Conservation (phyloP, 768 basidiomycete species). For the Suillus americanus region DNA sequence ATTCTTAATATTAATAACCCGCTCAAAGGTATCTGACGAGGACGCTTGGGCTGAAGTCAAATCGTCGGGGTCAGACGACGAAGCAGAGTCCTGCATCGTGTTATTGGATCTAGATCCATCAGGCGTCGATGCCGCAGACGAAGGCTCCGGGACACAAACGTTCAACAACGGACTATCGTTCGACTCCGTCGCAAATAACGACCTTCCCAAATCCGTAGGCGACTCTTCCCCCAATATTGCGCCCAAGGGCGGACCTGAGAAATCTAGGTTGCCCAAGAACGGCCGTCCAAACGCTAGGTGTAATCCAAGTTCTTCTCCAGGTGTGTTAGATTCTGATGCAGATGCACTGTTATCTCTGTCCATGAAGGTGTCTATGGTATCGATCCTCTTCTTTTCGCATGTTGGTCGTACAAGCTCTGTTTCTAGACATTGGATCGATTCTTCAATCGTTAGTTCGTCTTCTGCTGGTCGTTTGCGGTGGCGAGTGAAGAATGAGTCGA, state of each 20-base stretch:
- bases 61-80: conserved; percentile 50
- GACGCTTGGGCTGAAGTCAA: conserved; percentile 24
- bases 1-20: conserved; percentile 92
- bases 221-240: conserved; percentile 29
- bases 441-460: conserved; percentile 76
- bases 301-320: conserved; percentile 37
- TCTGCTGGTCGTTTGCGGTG: conserved; percentile 59
- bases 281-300: conserved; percentile 29
- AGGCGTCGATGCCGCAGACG: conserved; percentile 10
- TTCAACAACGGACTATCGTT: conserved; percentile 42
- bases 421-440: conserved; percentile 86
- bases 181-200: conserved; percentile 43
- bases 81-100: conserved; percentile 36
- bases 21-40: conserved; percentile 51
- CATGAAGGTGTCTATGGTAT: conserved; percentile 41
- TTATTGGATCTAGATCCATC: not conserved
- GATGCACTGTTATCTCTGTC: conserved; percentile 49
- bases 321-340: conserved; percentile 33
- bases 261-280: conserved; percentile 57
- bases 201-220: conserved; percentile 20
- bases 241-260: conserved; percentile 52
- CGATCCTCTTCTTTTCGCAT: conserved; percentile 67
- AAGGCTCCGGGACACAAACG: conserved; percentile 29
- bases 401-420: conserved; percentile 72
- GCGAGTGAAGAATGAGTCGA: conserved; percentile 79